Evolutionary conservation across 345 rosid species (phyloP).

Genomic region (Eucalyptus lansdowneana): DNA sequence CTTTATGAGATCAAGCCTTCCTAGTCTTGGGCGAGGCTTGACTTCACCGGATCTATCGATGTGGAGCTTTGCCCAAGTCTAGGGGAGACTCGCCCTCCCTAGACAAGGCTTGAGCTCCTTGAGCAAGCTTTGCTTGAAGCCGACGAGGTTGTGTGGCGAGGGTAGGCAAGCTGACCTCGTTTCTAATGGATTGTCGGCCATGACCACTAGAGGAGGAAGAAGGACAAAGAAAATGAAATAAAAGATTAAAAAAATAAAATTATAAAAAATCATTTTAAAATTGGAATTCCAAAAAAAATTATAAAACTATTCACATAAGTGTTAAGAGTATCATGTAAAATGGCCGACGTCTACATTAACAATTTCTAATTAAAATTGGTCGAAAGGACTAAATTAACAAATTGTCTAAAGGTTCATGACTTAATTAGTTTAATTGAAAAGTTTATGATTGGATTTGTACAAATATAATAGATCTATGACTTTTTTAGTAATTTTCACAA

Average conservation of each 20-base stretch:
- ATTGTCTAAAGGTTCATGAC: no score
- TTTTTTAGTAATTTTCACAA: neutral
- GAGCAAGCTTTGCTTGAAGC: neutral
- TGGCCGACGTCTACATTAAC: accelerated
- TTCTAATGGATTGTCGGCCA: accelerated
- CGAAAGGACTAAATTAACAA: neutral
- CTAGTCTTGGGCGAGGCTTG: accelerated
- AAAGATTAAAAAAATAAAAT: no score
- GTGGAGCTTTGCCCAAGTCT: neutral
- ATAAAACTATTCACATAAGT: no score
- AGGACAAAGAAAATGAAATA: neutral
- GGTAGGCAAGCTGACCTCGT: neutral
- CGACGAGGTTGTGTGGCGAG: neutral
- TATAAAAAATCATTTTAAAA: no score
- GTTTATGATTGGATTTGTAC: no score
- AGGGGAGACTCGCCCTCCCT: neutral
- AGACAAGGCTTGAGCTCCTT: neutral
- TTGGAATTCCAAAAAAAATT: no score
- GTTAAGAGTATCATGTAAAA: no score
- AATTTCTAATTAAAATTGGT: neutral
- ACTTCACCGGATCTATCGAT: no score
- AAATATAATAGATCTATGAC: no score
- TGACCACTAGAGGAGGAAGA: neutral
- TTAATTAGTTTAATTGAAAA: no score
- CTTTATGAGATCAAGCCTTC: neutral